Evolutionary conservation across 2,329 filamentous ascomycete species (phyloP).

Genomic region (Claviceps purpurea): DNA sequence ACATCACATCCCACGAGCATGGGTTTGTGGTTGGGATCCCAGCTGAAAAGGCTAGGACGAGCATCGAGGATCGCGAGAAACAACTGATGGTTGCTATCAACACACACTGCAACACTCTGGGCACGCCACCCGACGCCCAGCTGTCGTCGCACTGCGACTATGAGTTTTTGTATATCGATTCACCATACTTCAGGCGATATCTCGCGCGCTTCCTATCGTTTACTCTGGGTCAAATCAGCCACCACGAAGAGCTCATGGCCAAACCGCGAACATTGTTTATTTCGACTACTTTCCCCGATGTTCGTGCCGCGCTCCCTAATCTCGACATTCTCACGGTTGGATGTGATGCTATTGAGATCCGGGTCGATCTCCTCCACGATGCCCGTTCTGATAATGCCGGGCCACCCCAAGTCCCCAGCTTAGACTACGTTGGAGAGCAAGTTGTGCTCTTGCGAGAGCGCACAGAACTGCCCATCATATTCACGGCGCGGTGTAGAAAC

Average conservation of each 20-base stretch:
- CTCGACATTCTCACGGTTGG: conserved; percentile 79
- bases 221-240: conserved; percentile 64
- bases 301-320: conserved; percentile 69
- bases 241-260: conserved; percentile 62
- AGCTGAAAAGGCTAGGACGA: conserved; percentile 40
- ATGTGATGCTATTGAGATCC: conserved; percentile 71
- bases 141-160: conserved; percentile 65
- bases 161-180: conserved; percentile 70
- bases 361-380: conserved; percentile 70
- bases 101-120: conserved; percentile 59
- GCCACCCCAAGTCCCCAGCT: conserved; percentile 55
- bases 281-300: conserved; percentile 78
- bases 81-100: conserved; percentile 56
- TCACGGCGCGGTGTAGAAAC: conserved; percentile 67
- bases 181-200: conserved; percentile 60
- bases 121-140: conserved; percentile 51
- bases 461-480: conserved; percentile 81
- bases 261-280: conserved; percentile 75
- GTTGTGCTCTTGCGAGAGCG: conserved; percentile 72
- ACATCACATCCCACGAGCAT: conserved; percentile 39
- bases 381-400: conserved; percentile 44
- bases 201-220: conserved; percentile 68
- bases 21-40: conserved; percentile 56
- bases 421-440: conserved; percentile 77
- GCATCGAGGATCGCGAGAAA: conserved; percentile 44